Base-by-base conservation (phyloP, 257 asterid species). In the Osmanthus fragrans region DNA sequence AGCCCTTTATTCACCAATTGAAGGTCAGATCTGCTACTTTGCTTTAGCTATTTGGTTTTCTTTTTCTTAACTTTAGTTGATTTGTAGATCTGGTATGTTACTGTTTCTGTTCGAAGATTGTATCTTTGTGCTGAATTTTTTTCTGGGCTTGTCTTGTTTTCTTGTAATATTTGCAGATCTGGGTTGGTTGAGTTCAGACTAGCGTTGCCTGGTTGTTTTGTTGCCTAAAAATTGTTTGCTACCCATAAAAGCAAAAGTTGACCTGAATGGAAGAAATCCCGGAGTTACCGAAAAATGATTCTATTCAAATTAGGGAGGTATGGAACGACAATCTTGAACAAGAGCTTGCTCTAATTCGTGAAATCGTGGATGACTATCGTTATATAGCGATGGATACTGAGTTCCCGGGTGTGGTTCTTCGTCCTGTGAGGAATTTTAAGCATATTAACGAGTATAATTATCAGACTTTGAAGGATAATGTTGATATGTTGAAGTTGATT, bases 381-480 rank as follows among this genome's bases (percentile, higher is more conserved):
- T 84, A 81, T 72, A 80, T 84, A 67, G 87, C 87, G 3, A 84
- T 84, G 87, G 87, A 84, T 81, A 84, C 85, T 33, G 87, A 84
- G 83, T 84, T 84, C 15, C 87, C 87, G 4, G 87, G 87, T 33
- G 83, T 84, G 11, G 87, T 84, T 72, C 82, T 81, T 67, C 83
- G 85, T 8, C 87, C 87, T 0, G 73, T 84, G 33, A 81, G 82
- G 33, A 79, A 76, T 45, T 84, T 84, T 21, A 78, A 33, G 64
- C 81, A 84, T 70, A 76, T 78, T 76, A 73, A 76, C 56, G 85
- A 84, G 70, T 84, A 78, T 74, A 78, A 84, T 76, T 84, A 84
- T 37, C 85, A 81, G 74, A 81, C 81, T n/a, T 63, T 84, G 83
- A 84, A 84, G 81, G 87, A 84, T 21, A 84, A 84, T 54, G 87